Percentiles rank a stretch among this genome's conserved stretches.
phyloP scores from a whole-genome alignment of 2,329 filamentous ascomycete genomes.

The Aspergillus floridensis region DNA sequence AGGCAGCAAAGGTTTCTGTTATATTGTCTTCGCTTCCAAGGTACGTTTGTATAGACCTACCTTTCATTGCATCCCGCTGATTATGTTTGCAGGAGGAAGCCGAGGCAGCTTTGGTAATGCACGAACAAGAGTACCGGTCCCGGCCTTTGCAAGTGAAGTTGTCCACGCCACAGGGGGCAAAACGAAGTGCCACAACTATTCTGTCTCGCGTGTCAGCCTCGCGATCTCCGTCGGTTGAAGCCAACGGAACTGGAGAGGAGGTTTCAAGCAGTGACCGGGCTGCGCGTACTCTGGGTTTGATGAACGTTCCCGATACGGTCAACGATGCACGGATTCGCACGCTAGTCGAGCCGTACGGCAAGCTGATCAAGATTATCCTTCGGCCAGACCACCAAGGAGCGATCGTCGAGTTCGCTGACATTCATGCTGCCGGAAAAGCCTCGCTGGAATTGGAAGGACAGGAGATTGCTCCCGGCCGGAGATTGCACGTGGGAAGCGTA shows the following conservation, averaged over 20 bases:
- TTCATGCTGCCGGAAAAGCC: slow-evolving; percentile 65
- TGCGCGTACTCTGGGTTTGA: slow-evolving; percentile 73
- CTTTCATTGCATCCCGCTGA: slow-evolving; percentile 10
- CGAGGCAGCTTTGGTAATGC: slow-evolving; percentile 63
- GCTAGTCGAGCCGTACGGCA: slow-evolving; percentile 68
- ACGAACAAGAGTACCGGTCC: slow-evolving; percentile 67
- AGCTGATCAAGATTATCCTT: slow-evolving; percentile 71
- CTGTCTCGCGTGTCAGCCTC: slow-evolving; percentile 39
- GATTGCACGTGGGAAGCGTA: slow-evolving; percentile 51
- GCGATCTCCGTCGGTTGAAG: slow-evolving; percentile 37
- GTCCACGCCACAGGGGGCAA: slow-evolving; percentile 43
- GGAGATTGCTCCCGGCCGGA: slow-evolving; percentile 44
- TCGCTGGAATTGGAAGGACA: slow-evolving; percentile 46
- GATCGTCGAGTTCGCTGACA: slow-evolving; percentile 75
- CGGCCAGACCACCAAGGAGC: slow-evolving; percentile 81
- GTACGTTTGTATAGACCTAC: slow-evolving; percentile 28
- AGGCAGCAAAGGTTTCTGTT: slow-evolving; percentile 73
- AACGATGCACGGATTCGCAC: slow-evolving; percentile 79
- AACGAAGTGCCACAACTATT: slow-evolving; percentile 46
- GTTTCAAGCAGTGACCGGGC: slow-evolving; percentile 47
- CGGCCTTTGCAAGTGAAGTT: slow-evolving; percentile 66
- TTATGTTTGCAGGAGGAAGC: slow-evolving; percentile 55
- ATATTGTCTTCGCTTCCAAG: slow-evolving; percentile 71
- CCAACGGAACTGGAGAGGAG: slow-evolving; percentile 39
- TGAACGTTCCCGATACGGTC: slow-evolving; percentile 87